A percentile compares a stretch with the other conserved stretches of the same genome.
phyloP scores from a whole-genome alignment of 2,329 filamentous ascomycete genomes.

The Fusarium nygamai region DNA sequence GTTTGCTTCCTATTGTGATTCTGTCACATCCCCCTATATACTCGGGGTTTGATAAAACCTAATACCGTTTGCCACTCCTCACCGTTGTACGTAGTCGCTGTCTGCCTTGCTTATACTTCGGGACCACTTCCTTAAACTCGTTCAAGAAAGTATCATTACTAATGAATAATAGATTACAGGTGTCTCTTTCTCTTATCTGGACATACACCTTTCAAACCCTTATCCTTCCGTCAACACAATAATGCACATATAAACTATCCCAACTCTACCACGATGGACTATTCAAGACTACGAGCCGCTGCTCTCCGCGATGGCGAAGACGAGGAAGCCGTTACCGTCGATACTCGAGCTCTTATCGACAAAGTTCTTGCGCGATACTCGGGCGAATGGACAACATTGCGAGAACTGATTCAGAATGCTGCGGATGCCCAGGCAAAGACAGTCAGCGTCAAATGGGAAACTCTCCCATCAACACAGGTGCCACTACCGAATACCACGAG shows the following conservation, averaged over 20 bases:
- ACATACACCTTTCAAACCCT: neutral
- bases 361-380: conserved; percentile 97
- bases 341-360: conserved; percentile 95
- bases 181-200: neutral
- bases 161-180: neutral
- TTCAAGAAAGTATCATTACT: neutral
- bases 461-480: conserved; percentile 81
- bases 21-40: neutral
- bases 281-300: conserved; percentile 81
- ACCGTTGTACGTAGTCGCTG: conserved; percentile 31
- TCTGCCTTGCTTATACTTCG: conserved; percentile 26
- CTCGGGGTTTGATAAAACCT: neutral
- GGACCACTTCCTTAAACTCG: neutral
- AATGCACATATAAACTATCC: conserved; percentile 33
- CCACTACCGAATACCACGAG: conserved; percentile 74
- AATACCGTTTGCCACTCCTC: conserved; percentile 19
- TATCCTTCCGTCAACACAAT: neutral
- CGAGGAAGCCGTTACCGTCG: conserved; percentile 97
- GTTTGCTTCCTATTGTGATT: conserved; percentile 4
- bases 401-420: conserved; percentile 98
- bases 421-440: conserved; percentile 92
- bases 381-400: conserved; percentile 89
- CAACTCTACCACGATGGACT: conserved; percentile 65
- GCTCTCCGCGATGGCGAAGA: conserved; percentile 87
- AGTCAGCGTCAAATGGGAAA: conserved; percentile 93